These are phyloP conservation scores for Spencermartinsiella ligniputridi DNA, from an alignment of 1,139 yeast genomes.

Conservation along the genomic window DNA sequence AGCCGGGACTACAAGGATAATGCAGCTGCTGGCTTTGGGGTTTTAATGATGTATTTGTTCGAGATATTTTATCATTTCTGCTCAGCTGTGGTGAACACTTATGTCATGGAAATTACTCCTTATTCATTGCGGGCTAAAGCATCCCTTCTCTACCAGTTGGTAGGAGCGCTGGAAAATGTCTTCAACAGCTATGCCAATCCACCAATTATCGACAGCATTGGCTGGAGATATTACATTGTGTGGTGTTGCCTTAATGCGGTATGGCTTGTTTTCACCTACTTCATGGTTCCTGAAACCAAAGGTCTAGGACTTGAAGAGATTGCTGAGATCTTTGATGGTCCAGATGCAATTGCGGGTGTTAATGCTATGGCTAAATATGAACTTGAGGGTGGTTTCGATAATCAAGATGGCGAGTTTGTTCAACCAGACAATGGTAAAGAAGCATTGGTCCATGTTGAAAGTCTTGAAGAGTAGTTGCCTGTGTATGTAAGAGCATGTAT, in stretches of 20 bases:
- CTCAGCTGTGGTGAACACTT: conserved; percentile 24
- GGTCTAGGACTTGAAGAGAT: conserved; percentile 43
- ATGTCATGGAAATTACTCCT: conserved; percentile 59
- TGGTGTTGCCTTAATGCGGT: conserved; percentile 1
- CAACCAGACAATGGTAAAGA: not conserved
- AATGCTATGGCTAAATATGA: conserved; percentile 2
- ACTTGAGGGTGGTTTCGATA: not conserved
- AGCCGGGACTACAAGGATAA: conserved; percentile 7
- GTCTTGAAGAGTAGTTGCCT: no score
- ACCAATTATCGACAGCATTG: conserved; percentile 6
- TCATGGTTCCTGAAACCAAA: conserved; percentile 43
- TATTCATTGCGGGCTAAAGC: conserved; percentile 52
- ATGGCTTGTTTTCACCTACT: conserved; percentile 42
- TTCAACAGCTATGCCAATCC: conserved; percentile 6
- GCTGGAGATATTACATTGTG: conserved; percentile 3
- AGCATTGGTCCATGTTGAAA: not conserved
- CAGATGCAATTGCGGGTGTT: conserved; percentile 2
- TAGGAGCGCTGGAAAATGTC: conserved; percentile 28
- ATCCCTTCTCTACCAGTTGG: conserved; percentile 48
- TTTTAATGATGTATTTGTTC: conserved; percentile 11
- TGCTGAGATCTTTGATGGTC: conserved; percentile 33
- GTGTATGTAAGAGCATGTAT: no score
- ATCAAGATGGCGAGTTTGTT: not conserved
- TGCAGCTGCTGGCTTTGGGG: conserved; percentile 5
- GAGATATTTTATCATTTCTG: conserved; percentile 6